Percentiles rank a stretch among this genome's conserved stretches.
Evolutionary conservation across 140 eudicot genomes (phyloP).

Genomic region (Ambrosia hybrid): DNA sequence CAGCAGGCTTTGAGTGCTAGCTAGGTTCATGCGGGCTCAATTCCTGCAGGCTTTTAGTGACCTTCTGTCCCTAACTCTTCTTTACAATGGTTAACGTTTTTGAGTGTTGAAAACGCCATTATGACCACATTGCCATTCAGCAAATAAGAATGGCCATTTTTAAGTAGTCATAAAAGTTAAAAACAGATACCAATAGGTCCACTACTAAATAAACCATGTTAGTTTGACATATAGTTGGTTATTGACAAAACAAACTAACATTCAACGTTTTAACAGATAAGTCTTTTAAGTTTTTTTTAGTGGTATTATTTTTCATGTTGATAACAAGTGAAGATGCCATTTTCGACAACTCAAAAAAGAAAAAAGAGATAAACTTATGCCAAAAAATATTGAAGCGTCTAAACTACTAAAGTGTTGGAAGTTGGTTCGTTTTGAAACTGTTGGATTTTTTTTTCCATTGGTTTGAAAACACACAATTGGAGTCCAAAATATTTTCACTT

Average conservation of each 20-base stretch:
- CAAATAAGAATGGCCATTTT: neutral
- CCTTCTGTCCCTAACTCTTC: neutral
- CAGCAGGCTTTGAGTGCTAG: neutral
- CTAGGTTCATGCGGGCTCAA: constrained; percentile 1
- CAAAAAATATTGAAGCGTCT: neutral
- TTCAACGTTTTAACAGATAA: neutral
- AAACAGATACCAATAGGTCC: neutral
- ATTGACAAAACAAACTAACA: neutral
- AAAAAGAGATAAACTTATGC: too few relatives aligned
- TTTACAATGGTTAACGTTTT: neutral
- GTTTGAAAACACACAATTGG: neutral
- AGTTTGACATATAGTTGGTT: neutral
- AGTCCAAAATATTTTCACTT: neutral
- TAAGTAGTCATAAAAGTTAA: neutral
- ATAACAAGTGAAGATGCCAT: neutral
- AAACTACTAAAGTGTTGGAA: neutral
- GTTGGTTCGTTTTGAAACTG: neutral
- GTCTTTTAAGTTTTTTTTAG: neutral
- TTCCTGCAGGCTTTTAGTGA: neutral
- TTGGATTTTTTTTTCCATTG: neutral
- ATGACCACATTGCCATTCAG: neutral
- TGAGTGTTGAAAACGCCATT: neutral
- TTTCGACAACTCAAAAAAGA: neutral
- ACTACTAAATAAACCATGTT: neutral
- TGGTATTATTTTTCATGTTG: neutral